Evolutionary conservation across 768 basidiomycete genomes (phyloP).

Genomic region (Amanita phalloides): DNA sequence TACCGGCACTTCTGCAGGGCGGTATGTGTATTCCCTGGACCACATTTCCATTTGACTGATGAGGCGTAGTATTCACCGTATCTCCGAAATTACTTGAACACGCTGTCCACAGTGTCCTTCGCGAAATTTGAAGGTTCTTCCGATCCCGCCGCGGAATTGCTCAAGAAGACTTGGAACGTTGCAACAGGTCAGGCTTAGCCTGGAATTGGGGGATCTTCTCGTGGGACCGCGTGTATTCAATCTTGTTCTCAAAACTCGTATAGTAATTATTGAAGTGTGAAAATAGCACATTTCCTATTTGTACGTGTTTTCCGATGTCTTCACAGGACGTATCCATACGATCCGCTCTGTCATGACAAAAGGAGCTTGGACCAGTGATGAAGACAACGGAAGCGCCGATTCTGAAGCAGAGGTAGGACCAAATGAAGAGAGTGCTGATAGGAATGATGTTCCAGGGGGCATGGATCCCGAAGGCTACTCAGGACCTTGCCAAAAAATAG

Average conservation of each 20-base stretch:
- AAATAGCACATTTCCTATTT: neutral
- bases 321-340: neutral
- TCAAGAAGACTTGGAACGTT: slow-evolving; percentile 63
- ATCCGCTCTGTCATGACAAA: neutral
- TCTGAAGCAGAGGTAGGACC: slow-evolving; percentile 9
- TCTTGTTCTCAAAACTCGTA: neutral
- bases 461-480: slow-evolving; percentile 53
- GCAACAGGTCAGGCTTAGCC: slow-evolving; percentile 42
- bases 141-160: slow-evolving; percentile 44
- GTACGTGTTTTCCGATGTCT: neutral
- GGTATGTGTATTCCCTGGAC: slow-evolving; percentile 31
- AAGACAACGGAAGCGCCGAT: neutral
- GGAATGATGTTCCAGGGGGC: slow-evolving; percentile 27
- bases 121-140: slow-evolving; percentile 45
- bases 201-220: slow-evolving; percentile 1
- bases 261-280: neutral
- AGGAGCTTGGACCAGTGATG: neutral
- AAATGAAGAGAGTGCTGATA: slow-evolving; percentile 11
- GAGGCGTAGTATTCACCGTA: slow-evolving; percentile 63
- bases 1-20: slow-evolving; percentile 79
- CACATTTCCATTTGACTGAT: slow-evolving; percentile 3
- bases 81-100: slow-evolving; percentile 62
- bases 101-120: slow-evolving; percentile 61
- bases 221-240: slow-evolving; percentile 3
- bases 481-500: slow-evolving; percentile 42